Evolutionary conservation across 805 yeast species (phyloP).

Genomic region (Candida oleophila): DNA sequence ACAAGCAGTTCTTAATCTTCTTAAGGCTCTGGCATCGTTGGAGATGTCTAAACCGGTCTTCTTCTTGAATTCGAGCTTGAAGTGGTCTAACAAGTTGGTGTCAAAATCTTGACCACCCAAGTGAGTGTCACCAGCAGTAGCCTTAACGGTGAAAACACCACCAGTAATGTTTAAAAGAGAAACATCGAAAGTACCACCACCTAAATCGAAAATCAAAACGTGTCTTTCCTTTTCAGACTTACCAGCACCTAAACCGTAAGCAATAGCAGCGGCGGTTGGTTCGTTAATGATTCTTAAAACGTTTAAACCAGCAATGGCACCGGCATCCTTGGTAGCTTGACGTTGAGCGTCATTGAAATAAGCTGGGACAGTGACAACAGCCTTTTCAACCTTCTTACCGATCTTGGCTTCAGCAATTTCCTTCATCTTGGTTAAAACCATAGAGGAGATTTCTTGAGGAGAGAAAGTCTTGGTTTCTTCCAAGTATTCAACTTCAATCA

Average conservation of each 20-base stretch:
- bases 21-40: slow-evolving; percentile 47
- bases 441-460: slow-evolving; percentile 49
- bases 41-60: slow-evolving; percentile 48
- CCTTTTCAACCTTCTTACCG: slow-evolving; percentile 69
- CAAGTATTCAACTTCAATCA: slow-evolving; percentile 47
- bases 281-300: slow-evolving; percentile 49
- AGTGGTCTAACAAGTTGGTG: slow-evolving; percentile 49
- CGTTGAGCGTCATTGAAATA: slow-evolving; percentile 51
- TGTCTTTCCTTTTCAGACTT: slow-evolving; percentile 54
- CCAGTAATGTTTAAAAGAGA: slow-evolving; percentile 88
- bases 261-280: slow-evolving; percentile 93
- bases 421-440: slow-evolving; percentile 52
- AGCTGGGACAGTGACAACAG: slow-evolving; percentile 51
- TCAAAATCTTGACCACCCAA: slow-evolving; percentile 54
- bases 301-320: slow-evolving; percentile 51
- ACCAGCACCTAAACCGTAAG: slow-evolving; percentile 89
- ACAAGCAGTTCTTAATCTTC: slow-evolving; percentile 53
- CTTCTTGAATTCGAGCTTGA: slow-evolving; percentile 47
- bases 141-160: slow-evolving; percentile 95
- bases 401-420: slow-evolving; percentile 86
- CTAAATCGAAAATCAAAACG: slow-evolving; percentile 89
- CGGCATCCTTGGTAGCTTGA: slow-evolving; percentile 53
- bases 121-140: slow-evolving; percentile 65
- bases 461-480: slow-evolving; percentile 48
- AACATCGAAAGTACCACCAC: slow-evolving; percentile 99